Conservation (phyloP, 306 rosid genomes). For the Acacia crassicarpa region DNA sequence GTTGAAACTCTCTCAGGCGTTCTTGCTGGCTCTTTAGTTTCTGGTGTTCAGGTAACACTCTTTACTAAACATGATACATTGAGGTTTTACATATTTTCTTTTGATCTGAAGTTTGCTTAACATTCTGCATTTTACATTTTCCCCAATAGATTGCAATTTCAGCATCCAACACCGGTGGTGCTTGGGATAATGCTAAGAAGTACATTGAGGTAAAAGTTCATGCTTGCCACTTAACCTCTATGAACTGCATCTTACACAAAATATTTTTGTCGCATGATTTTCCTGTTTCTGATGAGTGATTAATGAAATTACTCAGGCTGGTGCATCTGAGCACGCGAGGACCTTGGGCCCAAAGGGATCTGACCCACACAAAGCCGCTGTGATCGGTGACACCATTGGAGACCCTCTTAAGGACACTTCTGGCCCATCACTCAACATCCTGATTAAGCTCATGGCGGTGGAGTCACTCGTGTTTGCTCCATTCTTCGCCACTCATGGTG, state of each 20-base stretch:
- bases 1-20: conserved; percentile 81
- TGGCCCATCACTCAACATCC: conserved; percentile 75
- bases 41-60: conserved; percentile 76
- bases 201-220: conserved; percentile 55
- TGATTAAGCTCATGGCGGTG: conserved; percentile 79
- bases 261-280: not conserved
- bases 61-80: not conserved
- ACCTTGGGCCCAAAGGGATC: conserved; percentile 70
- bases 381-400: conserved; percentile 82
- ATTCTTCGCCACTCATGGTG: conserved; percentile 75
- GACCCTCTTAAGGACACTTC: conserved; percentile 79
- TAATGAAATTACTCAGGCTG: conserved; percentile 42
- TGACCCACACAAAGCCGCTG: conserved; percentile 81
- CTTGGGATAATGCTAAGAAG: conserved; percentile 84
- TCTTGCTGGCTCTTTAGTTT: conserved; percentile 76
- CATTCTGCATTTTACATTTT: not conserved
- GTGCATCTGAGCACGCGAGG: conserved; percentile 77
- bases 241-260: not conserved
- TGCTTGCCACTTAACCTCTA: not conserved
- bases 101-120: conserved; percentile 9
- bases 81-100: not conserved
- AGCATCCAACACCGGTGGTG: conserved; percentile 76
- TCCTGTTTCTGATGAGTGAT: not conserved
- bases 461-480: conserved; percentile 45
- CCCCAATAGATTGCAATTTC: conserved; percentile 56